These are phyloP conservation scores for Aspergillus bertholletiae DNA, from an alignment of 495 filamentous ascomycete species.

Conservation along the genomic window DNA sequence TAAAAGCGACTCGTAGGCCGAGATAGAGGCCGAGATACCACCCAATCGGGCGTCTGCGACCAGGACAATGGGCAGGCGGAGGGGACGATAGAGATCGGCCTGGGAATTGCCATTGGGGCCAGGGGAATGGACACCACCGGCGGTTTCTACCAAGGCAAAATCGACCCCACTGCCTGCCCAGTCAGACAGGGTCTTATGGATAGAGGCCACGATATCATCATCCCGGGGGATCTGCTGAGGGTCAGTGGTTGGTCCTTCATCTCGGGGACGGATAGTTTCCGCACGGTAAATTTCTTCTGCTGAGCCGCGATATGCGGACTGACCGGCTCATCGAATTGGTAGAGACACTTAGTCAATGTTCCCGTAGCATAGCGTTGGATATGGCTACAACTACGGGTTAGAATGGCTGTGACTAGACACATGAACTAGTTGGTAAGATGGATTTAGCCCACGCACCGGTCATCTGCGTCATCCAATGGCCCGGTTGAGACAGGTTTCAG, in stretches of 20 bases:
- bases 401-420: not conserved
- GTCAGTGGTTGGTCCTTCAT: conserved; percentile 1
- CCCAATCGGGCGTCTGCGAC: conserved; percentile 68
- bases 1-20: conserved; percentile 68
- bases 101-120: conserved; percentile 70
- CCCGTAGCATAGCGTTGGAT: conserved; percentile 50
- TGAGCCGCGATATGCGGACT: conserved; percentile 70
- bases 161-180: conserved; percentile 36
- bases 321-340: conserved; percentile 66
- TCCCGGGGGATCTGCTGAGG: conserved; percentile 40
- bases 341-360: conserved; percentile 55
- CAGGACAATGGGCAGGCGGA: conserved; percentile 68
- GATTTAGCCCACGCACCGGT: conserved; percentile 41
- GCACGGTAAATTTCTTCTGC: conserved; percentile 26
- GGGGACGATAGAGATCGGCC: conserved; percentile 67
- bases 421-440: not conserved
- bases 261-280: not conserved
- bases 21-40: conserved; percentile 71
- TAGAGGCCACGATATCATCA: conserved; percentile 40
- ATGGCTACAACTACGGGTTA: conserved; percentile 42
- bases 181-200: conserved; percentile 42
- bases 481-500: conserved; percentile 78
- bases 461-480: conserved; percentile 61
- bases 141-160: conserved; percentile 67
- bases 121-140: conserved; percentile 73